A percentile compares a stretch with the other conserved stretches of the same genome.
Evolutionary conservation across 352 stramenopile genomes (phyloP).

Genomic region (Globisporangium nodosum): DNA sequence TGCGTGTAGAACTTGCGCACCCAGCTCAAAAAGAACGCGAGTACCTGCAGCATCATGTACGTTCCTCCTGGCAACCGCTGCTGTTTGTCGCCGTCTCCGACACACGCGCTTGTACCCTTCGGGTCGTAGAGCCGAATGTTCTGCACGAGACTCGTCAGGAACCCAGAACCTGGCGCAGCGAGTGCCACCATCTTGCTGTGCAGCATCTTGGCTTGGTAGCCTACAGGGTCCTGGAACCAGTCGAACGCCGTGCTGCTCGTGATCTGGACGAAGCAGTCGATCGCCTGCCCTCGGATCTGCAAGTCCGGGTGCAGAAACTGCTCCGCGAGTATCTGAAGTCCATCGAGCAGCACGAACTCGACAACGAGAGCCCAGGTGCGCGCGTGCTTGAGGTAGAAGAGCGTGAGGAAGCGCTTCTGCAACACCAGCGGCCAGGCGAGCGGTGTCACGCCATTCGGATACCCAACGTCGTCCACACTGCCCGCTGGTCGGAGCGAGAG

Average conservation of each 20-base stretch:
- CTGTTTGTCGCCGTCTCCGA: too few relatives aligned
- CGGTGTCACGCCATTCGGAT: background rate
- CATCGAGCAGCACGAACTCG: constrained; percentile 28
- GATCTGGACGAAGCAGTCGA: constrained; percentile 40
- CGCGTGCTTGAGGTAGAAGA: constrained; percentile 39
- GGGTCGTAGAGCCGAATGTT: constrained; percentile 22
- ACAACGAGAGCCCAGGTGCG: constrained; percentile 25
- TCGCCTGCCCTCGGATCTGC: constrained; percentile 31
- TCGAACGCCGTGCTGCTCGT: constrained; percentile 32
- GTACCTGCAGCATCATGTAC: constrained; percentile 28
- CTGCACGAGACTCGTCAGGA: constrained; percentile 19
- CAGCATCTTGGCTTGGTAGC: constrained; percentile 20
- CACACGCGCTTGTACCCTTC: too few relatives aligned
- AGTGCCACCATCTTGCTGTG: constrained; percentile 32
- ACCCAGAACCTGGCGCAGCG: constrained; percentile 6
- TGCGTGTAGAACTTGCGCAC: constrained; percentile 34
- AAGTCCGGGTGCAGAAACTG: constrained; percentile 25
- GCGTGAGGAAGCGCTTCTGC: constrained; percentile 30
- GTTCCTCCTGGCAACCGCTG: constrained; percentile 2
- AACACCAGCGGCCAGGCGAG: constrained; percentile 8
- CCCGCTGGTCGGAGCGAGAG: constrained; percentile 10
- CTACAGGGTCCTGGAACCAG: constrained; percentile 28
- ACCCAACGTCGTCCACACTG: background rate
- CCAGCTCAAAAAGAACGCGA: constrained; percentile 44
- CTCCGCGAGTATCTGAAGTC: constrained; percentile 24